Conservation (phyloP, 306 rosid genomes). For the Begonia loranthoides region DNA sequence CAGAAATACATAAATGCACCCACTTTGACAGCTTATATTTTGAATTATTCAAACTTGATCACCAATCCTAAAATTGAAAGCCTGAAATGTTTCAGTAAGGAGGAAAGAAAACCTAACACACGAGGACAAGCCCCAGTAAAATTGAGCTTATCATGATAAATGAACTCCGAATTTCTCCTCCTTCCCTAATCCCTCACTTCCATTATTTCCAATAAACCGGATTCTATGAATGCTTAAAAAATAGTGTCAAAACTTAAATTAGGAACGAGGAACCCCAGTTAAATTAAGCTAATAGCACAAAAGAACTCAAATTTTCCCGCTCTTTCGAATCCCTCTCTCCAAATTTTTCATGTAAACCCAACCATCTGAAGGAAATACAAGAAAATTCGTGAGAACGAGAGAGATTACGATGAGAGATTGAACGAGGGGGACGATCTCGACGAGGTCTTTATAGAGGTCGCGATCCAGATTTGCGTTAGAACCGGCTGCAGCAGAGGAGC, state of each 20-base stretch:
- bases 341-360: neutral
- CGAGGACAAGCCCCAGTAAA: neutral
- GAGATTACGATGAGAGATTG: constrained; percentile 70
- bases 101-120: no score
- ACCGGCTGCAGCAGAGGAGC: constrained; percentile 11
- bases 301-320: neutral
- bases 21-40: neutral
- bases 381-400: neutral
- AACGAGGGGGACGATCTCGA: constrained; percentile 79
- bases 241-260: no score
- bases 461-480: constrained; percentile 53
- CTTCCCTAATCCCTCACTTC: no score
- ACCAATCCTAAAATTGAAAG: constrained; percentile 6
- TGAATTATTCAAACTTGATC: constrained; percentile 1
- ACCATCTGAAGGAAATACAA: neutral
- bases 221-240: neutral
- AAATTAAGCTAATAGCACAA: neutral
- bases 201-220: neutral
- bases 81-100: neutral
- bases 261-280: neutral
- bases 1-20: neutral
- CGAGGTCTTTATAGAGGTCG: constrained; percentile 77
- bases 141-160: constrained; percentile 2
- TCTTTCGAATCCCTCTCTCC: constrained; percentile 5
- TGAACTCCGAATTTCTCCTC: constrained; percentile 1